Evolutionary conservation across 176 grass and related monocot species (phyloP).

Genomic region (Oryza longistaminata): DNA sequence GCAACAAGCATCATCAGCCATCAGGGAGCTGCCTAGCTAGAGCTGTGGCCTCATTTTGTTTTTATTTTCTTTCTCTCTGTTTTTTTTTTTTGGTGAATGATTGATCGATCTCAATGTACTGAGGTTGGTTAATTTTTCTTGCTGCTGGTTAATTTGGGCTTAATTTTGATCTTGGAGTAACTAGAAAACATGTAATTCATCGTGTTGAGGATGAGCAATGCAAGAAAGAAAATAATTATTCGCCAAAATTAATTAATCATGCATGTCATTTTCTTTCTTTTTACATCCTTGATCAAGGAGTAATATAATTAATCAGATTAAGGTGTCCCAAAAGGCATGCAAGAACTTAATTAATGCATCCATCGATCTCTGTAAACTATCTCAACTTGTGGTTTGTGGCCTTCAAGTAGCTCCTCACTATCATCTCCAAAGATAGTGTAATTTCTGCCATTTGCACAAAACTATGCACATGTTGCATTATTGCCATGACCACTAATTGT

Average conservation of each 20-base stretch:
- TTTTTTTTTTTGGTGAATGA: neutral
- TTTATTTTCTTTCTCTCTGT: neutral
- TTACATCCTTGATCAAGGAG: neutral
- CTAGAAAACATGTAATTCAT: neutral
- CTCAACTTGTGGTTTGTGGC: neutral
- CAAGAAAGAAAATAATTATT: conserved; percentile 10
- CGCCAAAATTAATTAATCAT: neutral
- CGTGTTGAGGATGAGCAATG: neutral
- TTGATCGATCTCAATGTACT: neutral
- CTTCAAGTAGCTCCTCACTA: conserved; percentile 14
- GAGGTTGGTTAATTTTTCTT: neutral
- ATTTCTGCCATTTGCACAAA: neutral
- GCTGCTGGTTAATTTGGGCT: neutral
- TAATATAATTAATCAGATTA: neutral
- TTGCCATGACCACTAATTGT: neutral
- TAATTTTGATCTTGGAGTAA: conserved; percentile 5
- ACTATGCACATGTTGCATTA: neutral
- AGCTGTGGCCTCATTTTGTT: neutral
- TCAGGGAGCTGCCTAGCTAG: neutral
- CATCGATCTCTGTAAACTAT: neutral
- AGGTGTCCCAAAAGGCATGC: neutral
- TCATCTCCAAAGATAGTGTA: conserved; percentile 1
- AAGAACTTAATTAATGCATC: neutral
- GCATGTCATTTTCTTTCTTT: neutral
- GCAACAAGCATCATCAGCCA: neutral